Evolutionary conservation across 768 basidiomycete genomes (phyloP).

Genomic region (Tricholoma terreum): DNA sequence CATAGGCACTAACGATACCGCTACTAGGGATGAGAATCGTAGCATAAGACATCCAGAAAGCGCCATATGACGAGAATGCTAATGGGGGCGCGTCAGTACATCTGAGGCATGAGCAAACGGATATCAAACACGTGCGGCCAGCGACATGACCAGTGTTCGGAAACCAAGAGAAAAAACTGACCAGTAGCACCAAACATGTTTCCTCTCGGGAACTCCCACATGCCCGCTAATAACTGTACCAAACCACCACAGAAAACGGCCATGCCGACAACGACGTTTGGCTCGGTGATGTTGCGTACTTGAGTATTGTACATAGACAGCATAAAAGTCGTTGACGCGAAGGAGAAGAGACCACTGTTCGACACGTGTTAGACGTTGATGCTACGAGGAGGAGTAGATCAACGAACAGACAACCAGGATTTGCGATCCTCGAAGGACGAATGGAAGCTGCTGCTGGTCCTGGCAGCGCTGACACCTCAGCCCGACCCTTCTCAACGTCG

Average conservation of each 20-base stretch:
- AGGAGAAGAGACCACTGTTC: conserved; percentile 71
- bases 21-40: conserved; percentile 67
- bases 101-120: too few species aligned
- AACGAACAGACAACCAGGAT: conserved; percentile 58
- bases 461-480: conserved; percentile 27
- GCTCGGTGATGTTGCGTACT: conserved; percentile 47
- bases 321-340: conserved; percentile 81
- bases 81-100: conserved; percentile 7
- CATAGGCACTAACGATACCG: conserved; percentile 59
- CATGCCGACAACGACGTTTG: conserved; percentile 84
- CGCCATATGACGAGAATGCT: conserved; percentile 84
- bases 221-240: conserved; percentile 82
- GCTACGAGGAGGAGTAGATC: neutral
- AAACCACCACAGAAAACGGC: conserved; percentile 83
- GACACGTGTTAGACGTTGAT: conserved; percentile 1
- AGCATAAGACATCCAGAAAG: conserved; percentile 86
- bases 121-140: too few species aligned
- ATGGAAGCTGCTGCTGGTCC: conserved; percentile 25
- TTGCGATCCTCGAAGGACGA: conserved; percentile 42
- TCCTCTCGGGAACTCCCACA: conserved; percentile 79
- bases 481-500: conserved; percentile 37
- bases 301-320: conserved; percentile 71
- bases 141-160: too few species aligned
- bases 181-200: conserved; percentile 74
- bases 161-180: conserved; percentile 33